Evolutionary conservation across 306 rosid genomes (phyloP).

Genomic region (Malus fusca): DNA sequence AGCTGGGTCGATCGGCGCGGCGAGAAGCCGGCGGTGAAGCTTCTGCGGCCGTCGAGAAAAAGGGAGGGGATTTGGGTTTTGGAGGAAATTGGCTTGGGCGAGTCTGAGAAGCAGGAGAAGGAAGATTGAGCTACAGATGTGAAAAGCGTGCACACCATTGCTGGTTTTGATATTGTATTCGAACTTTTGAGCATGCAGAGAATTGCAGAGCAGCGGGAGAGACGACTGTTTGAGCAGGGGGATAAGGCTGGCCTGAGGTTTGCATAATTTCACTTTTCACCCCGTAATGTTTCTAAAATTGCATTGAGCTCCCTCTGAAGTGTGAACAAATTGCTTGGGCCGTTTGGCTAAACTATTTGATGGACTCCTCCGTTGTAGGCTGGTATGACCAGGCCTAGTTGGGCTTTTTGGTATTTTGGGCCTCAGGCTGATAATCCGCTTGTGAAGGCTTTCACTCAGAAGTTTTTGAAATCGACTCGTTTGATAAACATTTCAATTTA

Average conservation of each 20-base stretch:
- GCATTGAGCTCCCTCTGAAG: background rate
- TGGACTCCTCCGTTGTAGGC: background rate
- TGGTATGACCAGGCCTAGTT: background rate
- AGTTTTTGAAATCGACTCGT: too few relatives aligned
- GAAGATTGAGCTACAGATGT: conserved; percentile 28
- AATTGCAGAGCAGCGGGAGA: background rate
- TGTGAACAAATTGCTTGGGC: background rate
- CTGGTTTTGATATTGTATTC: background rate
- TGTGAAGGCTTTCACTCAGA: too few relatives aligned
- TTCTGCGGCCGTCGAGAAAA: conserved; percentile 22
- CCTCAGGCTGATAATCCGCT: too few relatives aligned
- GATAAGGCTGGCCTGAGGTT: background rate
- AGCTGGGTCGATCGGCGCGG: conserved; percentile 1
- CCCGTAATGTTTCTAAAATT: background rate
- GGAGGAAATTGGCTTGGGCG: conserved; percentile 26
- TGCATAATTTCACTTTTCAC: background rate
- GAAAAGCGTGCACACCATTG: conserved; percentile 19
- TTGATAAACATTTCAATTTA: too few relatives aligned
- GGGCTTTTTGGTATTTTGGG: too few relatives aligned
- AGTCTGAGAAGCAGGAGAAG: conserved; percentile 19
- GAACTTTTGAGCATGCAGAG: background rate
- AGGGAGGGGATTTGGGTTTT: conserved; percentile 25
- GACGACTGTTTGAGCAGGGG: background rate
- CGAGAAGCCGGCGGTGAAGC: background rate
- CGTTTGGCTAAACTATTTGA: background rate